These are phyloP conservation scores for Rhizophora apiculata DNA, from an alignment of 345 rosid genomes.

Conservation along the genomic window DNA sequence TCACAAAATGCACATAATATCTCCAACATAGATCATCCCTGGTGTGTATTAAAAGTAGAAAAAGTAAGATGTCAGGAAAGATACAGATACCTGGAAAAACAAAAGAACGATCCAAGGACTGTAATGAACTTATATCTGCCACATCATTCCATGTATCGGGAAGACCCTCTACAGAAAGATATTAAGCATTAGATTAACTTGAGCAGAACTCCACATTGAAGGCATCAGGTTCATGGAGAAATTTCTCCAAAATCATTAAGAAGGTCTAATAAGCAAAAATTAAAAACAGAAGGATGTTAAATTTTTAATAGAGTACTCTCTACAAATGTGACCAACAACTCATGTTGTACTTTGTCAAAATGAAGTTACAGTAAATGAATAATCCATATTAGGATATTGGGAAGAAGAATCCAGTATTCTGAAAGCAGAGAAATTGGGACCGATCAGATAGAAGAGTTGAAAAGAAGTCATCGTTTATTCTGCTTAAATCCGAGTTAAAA, in stretches of 20 bases:
- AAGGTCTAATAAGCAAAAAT: not conserved
- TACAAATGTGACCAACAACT: no score
- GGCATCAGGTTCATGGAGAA: not conserved
- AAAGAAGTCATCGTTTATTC: no score
- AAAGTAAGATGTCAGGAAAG: conserved; percentile 11
- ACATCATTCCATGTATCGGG: conserved; percentile 66
- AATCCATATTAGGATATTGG: no score
- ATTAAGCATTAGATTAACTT: conserved; percentile 12
- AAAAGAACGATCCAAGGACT: conserved; percentile 74
- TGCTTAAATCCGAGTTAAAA: no score
- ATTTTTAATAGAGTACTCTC: no score
- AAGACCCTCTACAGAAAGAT: conserved; percentile 55
- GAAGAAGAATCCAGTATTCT: no score
- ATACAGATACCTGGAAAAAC: conserved; percentile 74
- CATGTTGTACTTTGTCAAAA: no score
- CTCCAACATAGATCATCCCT: not conserved
- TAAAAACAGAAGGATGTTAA: no score
- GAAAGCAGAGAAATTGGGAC: no score
- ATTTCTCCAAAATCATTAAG: not conserved
- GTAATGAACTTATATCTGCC: conserved; percentile 54
- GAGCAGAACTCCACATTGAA: not conserved
- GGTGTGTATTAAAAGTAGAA: conserved; percentile 16
- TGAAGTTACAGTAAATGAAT: no score
- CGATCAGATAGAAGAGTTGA: no score
- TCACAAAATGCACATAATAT: conserved; percentile 5